Evolutionary conservation across 2,329 filamentous ascomycete genomes (phyloP), one percentile per base, ranked within the genome.

Genomic region (Beauveria pseudobassiana): DNA sequence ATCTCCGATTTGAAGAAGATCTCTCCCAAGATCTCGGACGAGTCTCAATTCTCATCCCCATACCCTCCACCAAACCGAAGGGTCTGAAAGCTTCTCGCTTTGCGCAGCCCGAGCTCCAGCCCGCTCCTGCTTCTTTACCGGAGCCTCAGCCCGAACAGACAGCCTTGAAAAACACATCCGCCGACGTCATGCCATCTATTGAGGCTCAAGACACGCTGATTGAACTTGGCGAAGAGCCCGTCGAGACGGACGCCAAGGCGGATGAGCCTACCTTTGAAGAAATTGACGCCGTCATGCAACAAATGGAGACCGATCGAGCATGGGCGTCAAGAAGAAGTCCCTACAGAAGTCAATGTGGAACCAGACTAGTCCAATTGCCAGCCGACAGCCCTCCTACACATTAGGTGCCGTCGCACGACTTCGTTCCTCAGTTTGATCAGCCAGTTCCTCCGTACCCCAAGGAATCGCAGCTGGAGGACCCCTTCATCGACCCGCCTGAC

Each of bases 261-360:
- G 65, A 67, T 4, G 69, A 79, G 64, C 80, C 77, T 7, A 84
- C 87, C 0, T 90, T 90, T 67, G 88, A 93, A 67, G 92, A 97
- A 70, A 93, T 97, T 69, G 93, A 97, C 76, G 91, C 89, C 50
- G 87, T 97, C 58, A 96, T 98, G 91, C 85, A 88, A 65, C 88
- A 95, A 63, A 82, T 97, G 68, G 83, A 87, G 63, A 84, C 81
- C 53, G 86, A 91, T 66, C 88, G 1, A 86, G 88, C 57, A 84
- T 89, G 72, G 90, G 90, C 14, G 84, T 91, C 12, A 58, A 49
- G 63, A 90, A 91, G 70, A 87, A 86, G 69, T 77, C 76, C 8
- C 72, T 78, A 16, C 77, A 80, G 51, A 73, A 78, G 20, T 73
- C 80, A 5, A 72, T 74, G 43, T 82, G 80, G 78, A 76, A 74